Percentiles rank a stretch among this genome's conserved stretches.
These are phyloP conservation scores for Candida easanensis DNA, from an alignment of 805 yeast species.

Conservation along the genomic window DNA sequence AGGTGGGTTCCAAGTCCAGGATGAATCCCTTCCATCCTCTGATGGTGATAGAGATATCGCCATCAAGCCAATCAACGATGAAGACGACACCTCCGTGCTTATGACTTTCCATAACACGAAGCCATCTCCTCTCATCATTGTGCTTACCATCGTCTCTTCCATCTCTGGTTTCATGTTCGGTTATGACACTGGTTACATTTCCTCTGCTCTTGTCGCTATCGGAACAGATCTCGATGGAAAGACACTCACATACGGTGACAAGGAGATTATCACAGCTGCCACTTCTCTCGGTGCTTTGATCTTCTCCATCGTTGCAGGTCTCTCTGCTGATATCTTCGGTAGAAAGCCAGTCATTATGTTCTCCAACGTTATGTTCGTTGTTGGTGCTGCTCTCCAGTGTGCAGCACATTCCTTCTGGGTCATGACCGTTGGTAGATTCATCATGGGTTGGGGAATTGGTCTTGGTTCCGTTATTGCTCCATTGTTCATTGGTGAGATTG, in stretches of 20 bases:
- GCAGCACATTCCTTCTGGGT: slow-evolving; percentile 81
- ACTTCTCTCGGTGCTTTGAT: slow-evolving; percentile 91
- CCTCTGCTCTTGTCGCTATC: slow-evolving; percentile 86
- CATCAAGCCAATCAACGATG: slow-evolving; percentile 41
- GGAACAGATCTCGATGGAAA: slow-evolving; percentile 64
- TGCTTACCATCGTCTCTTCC: slow-evolving; percentile 73
- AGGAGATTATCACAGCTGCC: slow-evolving; percentile 89
- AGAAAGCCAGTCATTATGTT: slow-evolving; percentile 81
- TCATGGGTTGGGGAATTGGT: slow-evolving; percentile 97
- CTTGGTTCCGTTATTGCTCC: slow-evolving; percentile 95
- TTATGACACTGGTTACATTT: slow-evolving; percentile 95
- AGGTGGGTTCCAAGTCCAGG: slow-evolving; percentile 17
- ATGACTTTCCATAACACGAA: slow-evolving; percentile 47
- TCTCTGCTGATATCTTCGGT: slow-evolving; percentile 78
- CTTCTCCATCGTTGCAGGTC: slow-evolving; percentile 76
- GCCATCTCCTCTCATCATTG: slow-evolving; percentile 62
- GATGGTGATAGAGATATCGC: slow-evolving; percentile 13
- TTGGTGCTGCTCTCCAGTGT: slow-evolving; percentile 85
- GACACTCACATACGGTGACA: slow-evolving; percentile 67
- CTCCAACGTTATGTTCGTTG: slow-evolving; percentile 75
- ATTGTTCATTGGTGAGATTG: slow-evolving; percentile 84
- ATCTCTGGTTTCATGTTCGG: slow-evolving; percentile 97
- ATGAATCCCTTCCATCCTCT: slow-evolving; percentile 1
- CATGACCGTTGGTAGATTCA: slow-evolving; percentile 87
- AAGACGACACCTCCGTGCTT: slow-evolving; percentile 46